phyloP scores from a whole-genome alignment of 805 yeast species.

The Clavispora fructus region DNA sequence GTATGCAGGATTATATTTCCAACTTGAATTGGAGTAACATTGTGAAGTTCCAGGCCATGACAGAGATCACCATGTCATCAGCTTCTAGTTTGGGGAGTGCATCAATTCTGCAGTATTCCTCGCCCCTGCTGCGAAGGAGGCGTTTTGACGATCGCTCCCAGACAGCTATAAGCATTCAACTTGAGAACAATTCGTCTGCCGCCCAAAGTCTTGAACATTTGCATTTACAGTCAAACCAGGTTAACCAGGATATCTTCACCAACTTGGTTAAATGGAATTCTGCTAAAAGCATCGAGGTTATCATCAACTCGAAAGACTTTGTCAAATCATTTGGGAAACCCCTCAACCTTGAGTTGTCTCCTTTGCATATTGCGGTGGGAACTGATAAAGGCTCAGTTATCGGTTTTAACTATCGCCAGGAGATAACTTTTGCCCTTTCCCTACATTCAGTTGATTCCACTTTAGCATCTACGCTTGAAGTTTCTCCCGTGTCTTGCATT shows the following conservation, averaged over 20 bases:
- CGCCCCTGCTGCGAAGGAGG: conserved; percentile 1
- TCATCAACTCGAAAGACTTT: conserved; percentile 20
- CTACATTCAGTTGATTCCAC: not conserved
- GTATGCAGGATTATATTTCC: not conserved
- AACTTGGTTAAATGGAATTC: conserved; percentile 23
- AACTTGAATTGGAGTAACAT: not conserved
- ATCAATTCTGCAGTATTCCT: conserved; percentile 9
- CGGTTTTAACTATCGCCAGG: conserved; percentile 67
- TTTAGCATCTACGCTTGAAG: not conserved
- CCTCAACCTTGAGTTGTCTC: conserved; percentile 19
- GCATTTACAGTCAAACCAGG: not conserved
- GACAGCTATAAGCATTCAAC: conserved; percentile 20
- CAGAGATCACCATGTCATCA: not conserved
- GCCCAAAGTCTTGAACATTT: not conserved
- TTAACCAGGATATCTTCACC: not conserved
- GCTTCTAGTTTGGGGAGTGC: not conserved
- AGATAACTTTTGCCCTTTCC: conserved; percentile 38
- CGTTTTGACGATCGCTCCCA: conserved; percentile 37
- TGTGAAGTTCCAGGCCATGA: not conserved
- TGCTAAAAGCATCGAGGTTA: conserved; percentile 14
- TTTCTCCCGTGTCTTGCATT: conserved; percentile 42
- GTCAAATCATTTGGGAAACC: conserved; percentile 19
- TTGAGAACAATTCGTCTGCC: not conserved
- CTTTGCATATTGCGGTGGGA: conserved; percentile 53
- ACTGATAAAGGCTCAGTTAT: conserved; percentile 63